Base-by-base conservation (phyloP, 768 basidiomycete genomes). In the Amanita inopinata region DNA sequence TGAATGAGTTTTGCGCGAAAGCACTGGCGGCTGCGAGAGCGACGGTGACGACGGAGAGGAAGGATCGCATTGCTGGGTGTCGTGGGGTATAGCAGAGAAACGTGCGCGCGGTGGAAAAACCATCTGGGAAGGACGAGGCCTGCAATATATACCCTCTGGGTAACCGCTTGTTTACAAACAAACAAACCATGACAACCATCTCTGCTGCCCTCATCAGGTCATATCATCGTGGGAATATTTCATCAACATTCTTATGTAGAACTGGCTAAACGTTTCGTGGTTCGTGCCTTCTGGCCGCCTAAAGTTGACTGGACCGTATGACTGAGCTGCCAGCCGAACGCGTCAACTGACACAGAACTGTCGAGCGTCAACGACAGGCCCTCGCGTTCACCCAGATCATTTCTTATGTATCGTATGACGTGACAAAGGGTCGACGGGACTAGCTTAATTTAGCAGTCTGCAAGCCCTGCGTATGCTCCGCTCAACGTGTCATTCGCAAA, bases 1-100 rank as follows among this genome's bases (percentile, higher is more conserved):
- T 61, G 50, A 78, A 53, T 22, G 41, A 9, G 17, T 48, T 47
- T 53, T 76, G 75, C 12, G 72, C 78, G 18, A 65, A 31, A 37
- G 59, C 75, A 23, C 59, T 58, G 38, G 60, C 56, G 34, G 61
- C 64, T 49, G 70, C 56, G 50, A 75, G 59, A 32, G 61, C 61
- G 48, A 64, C 54, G 45, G 66, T 54, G 38, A 63, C 51, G 51
- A 74, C 43, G 41, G 67, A 53, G 36, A 64, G 53, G 48, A 73
- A 55, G 32, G 58, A 80, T 80, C 53, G 58, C 65, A 49, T 50
- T 39, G 47, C 52, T 51, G 39, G 56, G 48, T 32, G 49, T 52
- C 44, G 54, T 25, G 49, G 48, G 56, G 52, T 47, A 45, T 47
- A 46, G 41, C 46, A 45, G 43, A 50, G 60, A 51, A 49, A 53